Evolutionary conservation across 2,329 filamentous ascomycete genomes (phyloP), one percentile per base, ranked within the genome.

Genomic region (Fusarium napiforme): DNA sequence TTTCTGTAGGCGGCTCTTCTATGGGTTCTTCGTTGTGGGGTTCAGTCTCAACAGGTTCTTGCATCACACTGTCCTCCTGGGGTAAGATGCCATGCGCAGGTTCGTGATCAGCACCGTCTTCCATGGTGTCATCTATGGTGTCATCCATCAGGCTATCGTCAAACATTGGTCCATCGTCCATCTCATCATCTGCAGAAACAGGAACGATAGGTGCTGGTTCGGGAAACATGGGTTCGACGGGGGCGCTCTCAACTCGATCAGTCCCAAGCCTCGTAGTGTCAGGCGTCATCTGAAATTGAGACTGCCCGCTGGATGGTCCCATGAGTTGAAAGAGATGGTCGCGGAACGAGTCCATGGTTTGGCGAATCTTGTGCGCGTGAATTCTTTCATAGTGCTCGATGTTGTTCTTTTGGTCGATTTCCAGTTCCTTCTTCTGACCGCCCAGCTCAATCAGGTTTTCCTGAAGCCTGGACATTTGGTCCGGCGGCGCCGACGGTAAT

Each of bases 391-490:
- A 45, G 14, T 43, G 28, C 2, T 32, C 23, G 2, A 53, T 36
- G 12, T 60, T 47, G 9, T 42, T 26, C 9, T 59, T 42, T 11
- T 67, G 50, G 7, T 64, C 16, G 2, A 63, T 43, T 34, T 73
- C 62, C 47, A 73, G 14, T 15, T 73, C 62, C 28, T 47, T 73
- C 36, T 64, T 39, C 23, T 55, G 50, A 2, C 61, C 70, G 7
- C 32, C 49, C 42, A 64, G n/a, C 36, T 57, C 28, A 23, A 60
- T 46, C 14, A 71, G 23, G 15, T 26, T 30, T 7, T 71, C 50
- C 18, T 67, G 55, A 32, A 37, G 40, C 11, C 40, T 39, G 6
- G 42, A 15, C 2, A 15, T 30, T 30, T 47, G 19, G 6, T 39
- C 47, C 15, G 46, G 32, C 12, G 10, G 16, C 5, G 62, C 36